These are phyloP conservation scores for Posidonia australis DNA, from an alignment of 106 monocot species.

Conservation along the genomic window DNA sequence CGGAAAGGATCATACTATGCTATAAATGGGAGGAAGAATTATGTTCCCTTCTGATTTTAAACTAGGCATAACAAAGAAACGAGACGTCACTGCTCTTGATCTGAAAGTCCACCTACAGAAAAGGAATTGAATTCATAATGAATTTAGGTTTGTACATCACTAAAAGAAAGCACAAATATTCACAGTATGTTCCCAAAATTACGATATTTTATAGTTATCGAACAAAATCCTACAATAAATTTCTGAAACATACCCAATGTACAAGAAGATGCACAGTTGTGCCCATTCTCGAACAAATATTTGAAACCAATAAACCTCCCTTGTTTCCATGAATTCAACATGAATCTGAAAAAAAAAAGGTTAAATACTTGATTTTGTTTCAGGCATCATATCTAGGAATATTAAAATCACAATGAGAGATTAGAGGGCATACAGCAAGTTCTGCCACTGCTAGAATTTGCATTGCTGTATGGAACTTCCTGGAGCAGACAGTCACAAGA, in stretches of 20 bases:
- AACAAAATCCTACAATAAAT: no score
- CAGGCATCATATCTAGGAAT: neutral
- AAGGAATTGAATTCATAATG: neutral
- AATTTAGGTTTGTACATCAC: no score
- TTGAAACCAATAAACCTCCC: conserved; percentile 66
- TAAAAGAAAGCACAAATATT: no score
- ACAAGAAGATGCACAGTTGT: conserved; percentile 79
- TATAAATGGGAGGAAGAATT: conserved; percentile 61
- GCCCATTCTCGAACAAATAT: conserved; percentile 70
- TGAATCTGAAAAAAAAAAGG: conserved; percentile 34
- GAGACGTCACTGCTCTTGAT: conserved; percentile 44
- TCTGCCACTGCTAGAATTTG: conserved; percentile 63
- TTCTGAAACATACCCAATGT: conserved; percentile 59
- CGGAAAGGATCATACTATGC: conserved; percentile 42
- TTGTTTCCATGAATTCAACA: conserved; percentile 42
- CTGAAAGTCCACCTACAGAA: conserved; percentile 85
- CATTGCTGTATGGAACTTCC: conserved; percentile 83
- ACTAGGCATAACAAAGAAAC: conserved; percentile 52
- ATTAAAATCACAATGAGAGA: neutral
- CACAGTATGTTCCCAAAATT: no score
- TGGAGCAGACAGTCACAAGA: conserved; percentile 13
- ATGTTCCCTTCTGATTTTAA: conserved; percentile 46
- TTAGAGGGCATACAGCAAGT: conserved; percentile 41
- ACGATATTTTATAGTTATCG: no score
- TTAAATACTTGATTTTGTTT: neutral